Percentiles rank a stretch among this genome's conserved stretches.
These are phyloP conservation scores for Gossypium arboreum DNA, from an alignment of 345 rosid genomes.

Conservation along the genomic window DNA sequence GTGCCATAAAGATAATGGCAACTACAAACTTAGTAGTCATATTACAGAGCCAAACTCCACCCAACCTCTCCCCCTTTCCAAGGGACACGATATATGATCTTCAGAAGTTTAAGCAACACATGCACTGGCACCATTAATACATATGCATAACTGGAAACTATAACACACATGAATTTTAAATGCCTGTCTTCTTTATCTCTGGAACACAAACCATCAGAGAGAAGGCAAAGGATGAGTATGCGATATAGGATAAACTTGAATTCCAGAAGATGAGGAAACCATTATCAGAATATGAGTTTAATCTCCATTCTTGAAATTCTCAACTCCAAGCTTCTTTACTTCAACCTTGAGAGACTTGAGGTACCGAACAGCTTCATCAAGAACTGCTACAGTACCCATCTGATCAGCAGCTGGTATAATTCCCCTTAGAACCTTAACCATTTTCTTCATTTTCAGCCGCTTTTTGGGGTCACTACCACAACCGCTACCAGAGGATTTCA, in stretches of 20 bases:
- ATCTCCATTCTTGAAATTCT: conserved; percentile 39
- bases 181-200: conserved; percentile 5
- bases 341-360: conserved; percentile 78
- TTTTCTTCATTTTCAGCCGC: conserved; percentile 65
- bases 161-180: neutral
- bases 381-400: conserved; percentile 62
- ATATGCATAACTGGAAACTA: conserved; percentile 6
- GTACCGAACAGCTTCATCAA: conserved; percentile 83
- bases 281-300: conserved; percentile 19
- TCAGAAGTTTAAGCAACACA: neutral
- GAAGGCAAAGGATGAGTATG: neutral
- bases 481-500: conserved; percentile 35
- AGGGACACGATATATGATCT: neutral
- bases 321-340: conserved; percentile 65
- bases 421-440: conserved; percentile 63
- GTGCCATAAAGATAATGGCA: conserved; percentile 17
- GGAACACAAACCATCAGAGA: conserved; percentile 11
- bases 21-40: conserved; percentile 11
- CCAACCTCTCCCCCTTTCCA: neutral
- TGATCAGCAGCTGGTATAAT: conserved; percentile 73
- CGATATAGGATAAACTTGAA: neutral
- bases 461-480: conserved; percentile 46
- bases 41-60: conserved; percentile 9
- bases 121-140: neutral
- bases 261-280: neutral